Evolutionary conservation across 1,284 basidiomycete genomes (phyloP).

Genomic region (Megacollybia platyphylla): DNA sequence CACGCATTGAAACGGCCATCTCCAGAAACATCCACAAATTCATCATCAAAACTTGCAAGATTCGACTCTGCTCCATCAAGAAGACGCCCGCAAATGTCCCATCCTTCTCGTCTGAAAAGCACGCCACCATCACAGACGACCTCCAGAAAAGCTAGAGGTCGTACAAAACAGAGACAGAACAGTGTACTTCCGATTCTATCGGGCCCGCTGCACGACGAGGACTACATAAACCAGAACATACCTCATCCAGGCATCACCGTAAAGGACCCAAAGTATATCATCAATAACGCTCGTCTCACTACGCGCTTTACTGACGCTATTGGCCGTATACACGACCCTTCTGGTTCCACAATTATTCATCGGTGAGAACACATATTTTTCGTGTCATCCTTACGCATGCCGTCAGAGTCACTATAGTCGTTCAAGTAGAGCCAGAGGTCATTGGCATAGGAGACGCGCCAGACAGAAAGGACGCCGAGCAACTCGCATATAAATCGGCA

Average conservation of each 20-base stretch:
- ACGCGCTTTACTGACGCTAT: not conserved
- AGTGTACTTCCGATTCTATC: slow-evolving; percentile 3
- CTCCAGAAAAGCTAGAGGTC: not conserved
- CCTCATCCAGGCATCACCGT: slow-evolving; percentile 1
- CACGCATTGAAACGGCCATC: slow-evolving; percentile 6
- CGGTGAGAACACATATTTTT: slow-evolving; percentile 8
- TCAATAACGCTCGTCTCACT: slow-evolving; percentile 2
- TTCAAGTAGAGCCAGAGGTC: slow-evolving; percentile 31
- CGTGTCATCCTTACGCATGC: slow-evolving; percentile 2
- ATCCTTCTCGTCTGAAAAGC: not conserved
- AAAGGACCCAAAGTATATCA: slow-evolving; percentile 4
- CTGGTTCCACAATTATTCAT: not conserved
- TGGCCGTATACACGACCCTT: not conserved
- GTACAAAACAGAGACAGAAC: not conserved
- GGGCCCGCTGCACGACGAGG: slow-evolving; percentile 20
- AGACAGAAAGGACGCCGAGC: slow-evolving; percentile 60
- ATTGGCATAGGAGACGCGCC: slow-evolving; percentile 53
- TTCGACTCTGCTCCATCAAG: not conserved
- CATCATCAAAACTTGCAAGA: slow-evolving; percentile 5
- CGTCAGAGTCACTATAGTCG: slow-evolving; percentile 31
- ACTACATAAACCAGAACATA: slow-evolving; percentile 14
- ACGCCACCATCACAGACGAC: not conserved
- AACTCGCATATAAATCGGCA: slow-evolving; percentile 63
- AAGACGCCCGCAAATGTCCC: not conserved
- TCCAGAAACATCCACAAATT: slow-evolving; percentile 1